These are phyloP conservation scores for Rhodotorula sphaerocarpa DNA, from an alignment of 768 basidiomycete species.

Conservation along the genomic window DNA sequence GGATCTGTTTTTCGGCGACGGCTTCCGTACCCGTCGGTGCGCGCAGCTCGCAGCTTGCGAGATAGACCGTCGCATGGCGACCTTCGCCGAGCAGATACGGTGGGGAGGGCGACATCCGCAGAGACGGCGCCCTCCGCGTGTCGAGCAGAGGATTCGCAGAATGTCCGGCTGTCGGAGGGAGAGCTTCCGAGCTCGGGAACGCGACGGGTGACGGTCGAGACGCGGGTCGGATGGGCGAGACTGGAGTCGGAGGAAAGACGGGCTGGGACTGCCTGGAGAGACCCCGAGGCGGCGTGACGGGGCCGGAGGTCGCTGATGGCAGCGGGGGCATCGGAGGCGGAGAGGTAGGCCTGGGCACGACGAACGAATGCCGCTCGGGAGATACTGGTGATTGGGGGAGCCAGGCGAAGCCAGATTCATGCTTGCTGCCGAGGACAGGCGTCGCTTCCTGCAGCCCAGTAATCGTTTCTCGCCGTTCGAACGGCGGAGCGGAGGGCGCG, in stretches of 20 bases:
- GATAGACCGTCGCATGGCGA: constrained; percentile 38
- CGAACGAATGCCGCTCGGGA: not conserved
- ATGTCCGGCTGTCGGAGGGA: constrained; percentile 14
- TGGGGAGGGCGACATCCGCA: constrained; percentile 7
- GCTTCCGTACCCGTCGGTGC: not conserved
- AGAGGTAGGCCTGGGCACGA: not conserved
- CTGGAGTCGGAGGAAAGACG: not conserved
- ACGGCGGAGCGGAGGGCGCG: not conserved
- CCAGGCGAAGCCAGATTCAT: not conserved
- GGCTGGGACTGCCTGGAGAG: not conserved
- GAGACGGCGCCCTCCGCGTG: constrained; percentile 11
- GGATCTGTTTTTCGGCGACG: not conserved
- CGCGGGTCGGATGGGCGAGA: not conserved
- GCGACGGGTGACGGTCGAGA: not conserved
- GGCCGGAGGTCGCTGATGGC: not conserved
- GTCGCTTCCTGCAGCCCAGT: not conserved
- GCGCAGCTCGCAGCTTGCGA: constrained; percentile 21
- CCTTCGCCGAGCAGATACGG: constrained; percentile 36
- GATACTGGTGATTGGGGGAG: not conserved
- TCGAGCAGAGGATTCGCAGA: constrained; percentile 27
- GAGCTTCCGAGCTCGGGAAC: not conserved
- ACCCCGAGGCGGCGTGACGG: not conserved
- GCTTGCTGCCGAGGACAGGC: not conserved
- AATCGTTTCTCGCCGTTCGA: not conserved
- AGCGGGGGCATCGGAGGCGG: not conserved